Evolutionary conservation across 2,329 filamentous ascomycete genomes (phyloP), one percentile per base, ranked within the genome.

Genomic region (Penicillium sp.): DNA sequence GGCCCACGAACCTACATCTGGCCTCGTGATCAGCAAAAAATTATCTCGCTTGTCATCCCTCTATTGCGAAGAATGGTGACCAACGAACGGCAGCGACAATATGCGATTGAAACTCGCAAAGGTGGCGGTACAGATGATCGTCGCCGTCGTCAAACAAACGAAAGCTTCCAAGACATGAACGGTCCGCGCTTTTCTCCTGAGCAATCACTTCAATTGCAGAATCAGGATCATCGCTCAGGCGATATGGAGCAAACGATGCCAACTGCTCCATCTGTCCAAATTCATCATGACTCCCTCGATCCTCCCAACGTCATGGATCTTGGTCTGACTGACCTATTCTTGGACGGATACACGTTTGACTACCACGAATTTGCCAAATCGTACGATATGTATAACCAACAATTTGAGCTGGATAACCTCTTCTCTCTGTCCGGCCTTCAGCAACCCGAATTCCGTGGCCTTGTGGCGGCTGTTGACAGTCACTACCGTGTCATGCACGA

Each of bases 11-110:
- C 76, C 8, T 74, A 82, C 54, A 70, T 81, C 14, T 86, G 83
- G 83, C 83, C 83, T 3, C 73, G 75, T 47, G 82, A 85, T 61
- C 78, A 78, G 49, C 81, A 82, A 55, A 80, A 80, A 58, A 82
- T 85, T 49, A 81, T 85, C 42, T 76, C 79, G n/a, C 70, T 84
- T 22, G 79, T 84, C n/a, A 84, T 82, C 59, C 83, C 82, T 13
- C 68, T 85, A 46, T 72, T 86, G 57, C 71, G 83, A 55, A 75
- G 83, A 24, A 84, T 85, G 82, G 82, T 85, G 13, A 85, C 82
- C 16, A 86, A 86, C 57, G 83, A 85, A 66, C 75, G 83, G 24
- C 83, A 86, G 65, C 74, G 83, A 37, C 76, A 82, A 64, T 85
- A 85, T 68, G 83, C 83, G 1, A 79, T 84, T 29, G 81, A 83